phyloP scores from a whole-genome alignment of 495 filamentous ascomycete species.

The Bombardia bombarda region DNA sequence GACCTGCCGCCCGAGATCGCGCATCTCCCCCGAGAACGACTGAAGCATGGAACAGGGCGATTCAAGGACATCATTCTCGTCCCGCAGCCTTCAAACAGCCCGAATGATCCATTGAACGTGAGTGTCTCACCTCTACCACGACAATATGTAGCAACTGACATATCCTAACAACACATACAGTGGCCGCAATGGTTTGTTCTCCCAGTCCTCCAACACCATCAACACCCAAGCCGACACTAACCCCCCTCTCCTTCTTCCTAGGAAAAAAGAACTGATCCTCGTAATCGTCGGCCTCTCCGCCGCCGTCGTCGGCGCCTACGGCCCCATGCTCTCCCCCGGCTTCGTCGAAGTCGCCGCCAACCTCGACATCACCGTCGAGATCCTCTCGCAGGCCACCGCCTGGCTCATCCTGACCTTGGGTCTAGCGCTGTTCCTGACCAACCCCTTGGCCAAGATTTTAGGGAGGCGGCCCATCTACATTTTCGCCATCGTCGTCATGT shows the following conservation, averaged over 20 bases:
- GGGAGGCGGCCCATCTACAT: slow-evolving; percentile 59
- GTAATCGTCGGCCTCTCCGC: slow-evolving; percentile 46
- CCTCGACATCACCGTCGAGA: slow-evolving; percentile 26
- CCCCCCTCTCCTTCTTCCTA: no score
- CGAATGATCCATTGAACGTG: slow-evolving; percentile 48
- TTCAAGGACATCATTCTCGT: slow-evolving; percentile 41
- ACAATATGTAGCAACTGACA: no score
- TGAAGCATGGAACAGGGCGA: slow-evolving; percentile 44
- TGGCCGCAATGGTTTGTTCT: slow-evolving; percentile 24
- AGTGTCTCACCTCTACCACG: slow-evolving; percentile 3
- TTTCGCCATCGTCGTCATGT: slow-evolving; percentile 47
- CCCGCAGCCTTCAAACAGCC: slow-evolving; percentile 46
- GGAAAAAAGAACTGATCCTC: slow-evolving; percentile 46
- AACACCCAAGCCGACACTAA: no score
- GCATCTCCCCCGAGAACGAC: slow-evolving; percentile 28
- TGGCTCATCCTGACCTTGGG: slow-evolving; percentile 30
- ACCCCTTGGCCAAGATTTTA: slow-evolving; percentile 56
- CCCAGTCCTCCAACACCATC: no score
- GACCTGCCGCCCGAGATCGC: slow-evolving; percentile 37
- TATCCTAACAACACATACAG: slow-evolving; percentile 3
- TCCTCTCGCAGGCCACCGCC: slow-evolving; percentile 27
- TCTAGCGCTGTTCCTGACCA: slow-evolving; percentile 45
- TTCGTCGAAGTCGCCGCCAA: slow-evolving; percentile 32
- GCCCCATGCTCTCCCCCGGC: slow-evolving; percentile 47
- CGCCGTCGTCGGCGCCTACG: slow-evolving; percentile 47